Percentiles rank a stretch among this genome's conserved stretches.
Conservation (phyloP, 805 yeast species). For the Candida khao-thaluensis region DNA sequence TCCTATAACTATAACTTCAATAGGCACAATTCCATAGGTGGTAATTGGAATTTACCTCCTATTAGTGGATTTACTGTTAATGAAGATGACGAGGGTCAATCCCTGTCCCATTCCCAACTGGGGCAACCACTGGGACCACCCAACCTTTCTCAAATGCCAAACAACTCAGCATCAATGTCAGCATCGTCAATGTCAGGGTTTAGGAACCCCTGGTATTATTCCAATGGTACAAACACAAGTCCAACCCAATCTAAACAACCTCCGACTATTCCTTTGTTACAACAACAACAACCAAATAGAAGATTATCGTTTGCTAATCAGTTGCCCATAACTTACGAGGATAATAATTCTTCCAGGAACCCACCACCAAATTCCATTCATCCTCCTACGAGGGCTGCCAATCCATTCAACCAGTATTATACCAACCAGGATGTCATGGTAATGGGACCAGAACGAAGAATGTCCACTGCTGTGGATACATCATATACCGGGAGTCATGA, state of each 20-base stretch:
- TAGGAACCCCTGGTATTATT: constrained; percentile 45
- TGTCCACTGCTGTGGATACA: constrained; percentile 16
- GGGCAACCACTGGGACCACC: not conserved
- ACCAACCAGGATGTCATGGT: constrained; percentile 37
- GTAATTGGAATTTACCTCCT: constrained; percentile 35
- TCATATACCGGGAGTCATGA: constrained; percentile 1
- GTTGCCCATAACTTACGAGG: constrained; percentile 51
- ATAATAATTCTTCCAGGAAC: constrained; percentile 14
- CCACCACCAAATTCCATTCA: constrained; percentile 32
- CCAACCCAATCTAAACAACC: constrained; percentile 28
- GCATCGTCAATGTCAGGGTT: constrained; percentile 28
- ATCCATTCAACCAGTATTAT: constrained; percentile 45
- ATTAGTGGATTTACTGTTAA: constrained; percentile 9
- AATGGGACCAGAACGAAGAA: constrained; percentile 18
- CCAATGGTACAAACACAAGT: constrained; percentile 14
- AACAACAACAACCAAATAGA: constrained; percentile 24
- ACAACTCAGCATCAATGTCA: too few relatives aligned
- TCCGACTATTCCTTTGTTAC: constrained; percentile 26
- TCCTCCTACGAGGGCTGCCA: constrained; percentile 46
- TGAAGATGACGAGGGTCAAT: not conserved
- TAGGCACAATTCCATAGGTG: constrained; percentile 40
- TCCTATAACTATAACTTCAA: constrained; percentile 32
- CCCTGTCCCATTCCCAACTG: constrained; percentile 11
- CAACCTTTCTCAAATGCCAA: too few relatives aligned
- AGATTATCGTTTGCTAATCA: constrained; percentile 43